These are phyloP conservation scores for Sambucus nigra DNA, from an alignment of 129 eudicot genomes.

Conservation along the genomic window DNA sequence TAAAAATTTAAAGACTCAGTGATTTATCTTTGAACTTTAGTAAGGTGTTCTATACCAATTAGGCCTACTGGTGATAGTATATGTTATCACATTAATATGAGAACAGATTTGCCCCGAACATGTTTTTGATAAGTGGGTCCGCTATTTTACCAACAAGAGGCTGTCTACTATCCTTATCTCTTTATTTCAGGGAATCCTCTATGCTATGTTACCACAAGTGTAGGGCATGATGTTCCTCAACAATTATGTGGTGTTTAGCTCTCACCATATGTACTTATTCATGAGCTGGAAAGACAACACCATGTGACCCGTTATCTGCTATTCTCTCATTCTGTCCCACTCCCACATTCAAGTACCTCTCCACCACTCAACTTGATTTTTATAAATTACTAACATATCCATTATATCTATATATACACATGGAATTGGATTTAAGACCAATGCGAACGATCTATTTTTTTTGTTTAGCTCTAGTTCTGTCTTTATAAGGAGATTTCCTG, in stretches of 20 bases:
- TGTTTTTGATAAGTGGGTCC: no score
- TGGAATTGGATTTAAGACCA: neutral
- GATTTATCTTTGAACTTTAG: no score
- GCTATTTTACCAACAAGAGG: no score
- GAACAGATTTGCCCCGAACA: no score
- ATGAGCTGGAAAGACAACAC: conserved; percentile 9
- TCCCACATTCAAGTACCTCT: neutral
- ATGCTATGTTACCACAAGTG: neutral
- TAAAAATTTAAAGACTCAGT: no score
- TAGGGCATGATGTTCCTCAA: neutral
- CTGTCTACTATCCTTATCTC: no score
- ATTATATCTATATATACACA: neutral
- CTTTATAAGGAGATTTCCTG: neutral
- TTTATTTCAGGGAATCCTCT: neutral
- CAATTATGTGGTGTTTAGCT: neutral
- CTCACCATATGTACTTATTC: neutral
- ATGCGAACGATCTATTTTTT: neutral
- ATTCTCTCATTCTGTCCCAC: neutral
- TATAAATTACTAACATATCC: neutral
- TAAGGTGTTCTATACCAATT: no score
- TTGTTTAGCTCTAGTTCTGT: neutral
- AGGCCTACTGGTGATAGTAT: no score
- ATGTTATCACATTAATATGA: no score
- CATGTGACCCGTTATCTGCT: conserved; percentile 15
- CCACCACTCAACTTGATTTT: neutral